A percentile compares a stretch with the other conserved stretches of the same genome.
phyloP scores from a whole-genome alignment of 352 stramenopile genomes.

The Globisporangium orthogonon region DNA sequence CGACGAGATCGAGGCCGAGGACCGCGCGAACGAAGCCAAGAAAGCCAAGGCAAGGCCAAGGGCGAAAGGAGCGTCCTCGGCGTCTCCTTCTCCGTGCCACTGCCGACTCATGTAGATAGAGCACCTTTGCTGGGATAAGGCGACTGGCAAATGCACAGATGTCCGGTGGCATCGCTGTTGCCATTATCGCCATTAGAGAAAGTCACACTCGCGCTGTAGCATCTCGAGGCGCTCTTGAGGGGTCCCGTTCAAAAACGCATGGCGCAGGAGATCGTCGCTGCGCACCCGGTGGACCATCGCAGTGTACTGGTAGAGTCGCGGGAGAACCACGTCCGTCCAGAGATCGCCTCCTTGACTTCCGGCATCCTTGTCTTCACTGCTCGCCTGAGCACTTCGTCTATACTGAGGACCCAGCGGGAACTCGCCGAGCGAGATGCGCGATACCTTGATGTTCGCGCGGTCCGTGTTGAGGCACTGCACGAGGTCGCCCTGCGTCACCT shows the following conservation, averaged over 20 bases:
- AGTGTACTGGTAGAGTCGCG: slow-evolving; percentile 50
- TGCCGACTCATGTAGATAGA: slow-evolving; percentile 14
- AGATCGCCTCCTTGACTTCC: slow-evolving; percentile 18
- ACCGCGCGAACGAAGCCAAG: slow-evolving; percentile 47
- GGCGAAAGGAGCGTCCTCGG: background rate
- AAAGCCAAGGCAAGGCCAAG: slow-evolving; percentile 7
- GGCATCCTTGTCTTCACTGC: background rate
- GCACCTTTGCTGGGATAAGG: background rate
- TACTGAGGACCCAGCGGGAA: slow-evolving; percentile 23
- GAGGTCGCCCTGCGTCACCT: slow-evolving; percentile 48
- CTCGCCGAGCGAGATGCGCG: slow-evolving; percentile 36
- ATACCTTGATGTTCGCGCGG: slow-evolving; percentile 41
- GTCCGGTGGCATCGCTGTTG: background rate
- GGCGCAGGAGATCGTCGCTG: slow-evolving; percentile 36
- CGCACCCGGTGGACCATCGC: slow-evolving; percentile 42
- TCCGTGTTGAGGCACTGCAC: slow-evolving; percentile 60
- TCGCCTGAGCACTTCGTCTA: background rate
- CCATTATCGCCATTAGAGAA: slow-evolving; percentile 25
- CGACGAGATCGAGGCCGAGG: slow-evolving; percentile 75
- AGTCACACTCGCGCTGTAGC: slow-evolving; percentile 44
- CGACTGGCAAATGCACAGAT: background rate
- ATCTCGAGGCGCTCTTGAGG: slow-evolving; percentile 35
- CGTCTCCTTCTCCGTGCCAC: background rate
- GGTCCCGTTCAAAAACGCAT: slow-evolving; percentile 58
- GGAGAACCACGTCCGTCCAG: slow-evolving; percentile 58